Evolutionary conservation across 352 stramenopile species (phyloP).

Genomic region (Phytophthora brassicae): DNA sequence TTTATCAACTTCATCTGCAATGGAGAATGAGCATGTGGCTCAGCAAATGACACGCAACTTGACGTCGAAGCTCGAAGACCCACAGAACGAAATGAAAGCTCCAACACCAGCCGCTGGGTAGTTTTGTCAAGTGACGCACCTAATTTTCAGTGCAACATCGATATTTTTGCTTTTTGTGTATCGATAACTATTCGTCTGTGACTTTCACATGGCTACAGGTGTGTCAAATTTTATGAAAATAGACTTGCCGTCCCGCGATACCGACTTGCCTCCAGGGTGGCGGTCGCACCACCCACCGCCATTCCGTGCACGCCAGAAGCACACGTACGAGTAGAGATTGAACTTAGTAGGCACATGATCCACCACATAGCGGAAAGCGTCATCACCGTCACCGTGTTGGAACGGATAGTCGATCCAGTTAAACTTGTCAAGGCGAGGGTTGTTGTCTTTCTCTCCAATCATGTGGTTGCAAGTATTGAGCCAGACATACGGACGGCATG

Average conservation of each 20-base stretch:
- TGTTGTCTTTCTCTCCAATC: constrained; percentile 87
- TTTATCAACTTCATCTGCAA: constrained; percentile 17
- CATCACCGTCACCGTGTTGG: constrained; percentile 60
- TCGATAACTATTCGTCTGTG: constrained; percentile 15
- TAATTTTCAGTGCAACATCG: constrained; percentile 10
- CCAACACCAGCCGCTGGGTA: constrained; percentile 26
- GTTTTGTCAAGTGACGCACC: background rate
- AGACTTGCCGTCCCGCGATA: constrained; percentile 58
- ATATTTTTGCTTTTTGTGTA: constrained; percentile 22
- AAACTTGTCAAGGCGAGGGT: constrained; percentile 67
- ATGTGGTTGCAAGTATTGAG: constrained; percentile 92
- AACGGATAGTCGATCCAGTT: constrained; percentile 86
- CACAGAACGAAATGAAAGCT: constrained; percentile 6
- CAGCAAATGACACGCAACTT: constrained; percentile 25
- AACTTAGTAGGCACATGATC: constrained; percentile 84
- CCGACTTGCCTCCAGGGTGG: constrained; percentile 47
- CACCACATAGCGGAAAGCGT: constrained; percentile 79
- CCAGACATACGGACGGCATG: constrained; percentile 69
- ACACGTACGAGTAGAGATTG: constrained; percentile 87
- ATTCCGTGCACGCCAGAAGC: constrained; percentile 76
- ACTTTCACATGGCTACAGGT: too few relatives aligned
- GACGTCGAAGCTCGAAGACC: constrained; percentile 15
- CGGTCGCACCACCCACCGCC: constrained; percentile 77
- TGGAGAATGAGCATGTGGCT: constrained; percentile 26
- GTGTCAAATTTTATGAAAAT: constrained; percentile 51